Percentiles rank a stretch among this genome's conserved stretches.
Conservation (phyloP, 2,329 filamentous ascomycete species). For the Microcyclospora tardicrescens region DNA sequence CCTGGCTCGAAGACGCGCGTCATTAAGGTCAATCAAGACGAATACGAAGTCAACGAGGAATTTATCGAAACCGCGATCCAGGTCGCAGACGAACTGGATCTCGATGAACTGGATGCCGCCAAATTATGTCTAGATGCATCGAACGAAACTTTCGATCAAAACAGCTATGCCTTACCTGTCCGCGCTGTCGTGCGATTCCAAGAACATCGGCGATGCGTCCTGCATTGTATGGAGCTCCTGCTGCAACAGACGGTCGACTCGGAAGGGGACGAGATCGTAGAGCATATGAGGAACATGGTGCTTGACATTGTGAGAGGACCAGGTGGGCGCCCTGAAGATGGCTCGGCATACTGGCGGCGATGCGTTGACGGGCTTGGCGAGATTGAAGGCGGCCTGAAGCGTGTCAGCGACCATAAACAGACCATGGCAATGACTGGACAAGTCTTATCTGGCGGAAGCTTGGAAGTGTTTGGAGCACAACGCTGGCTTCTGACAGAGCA, state of each 20-base stretch:
- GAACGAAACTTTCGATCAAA: slow-evolving; percentile 51
- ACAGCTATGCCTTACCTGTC: slow-evolving; percentile 62
- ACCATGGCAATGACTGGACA: slow-evolving; percentile 64
- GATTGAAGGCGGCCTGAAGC: slow-evolving; percentile 64
- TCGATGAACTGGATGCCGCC: slow-evolving; percentile 80
- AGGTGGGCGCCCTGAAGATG: slow-evolving; percentile 38
- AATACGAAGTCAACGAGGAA: slow-evolving; percentile 71
- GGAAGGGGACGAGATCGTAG: slow-evolving; percentile 43
- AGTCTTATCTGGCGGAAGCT: slow-evolving; percentile 47
- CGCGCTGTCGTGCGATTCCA: slow-evolving; percentile 81
- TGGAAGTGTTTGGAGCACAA: slow-evolving; percentile 71
- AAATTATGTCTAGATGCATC: slow-evolving; percentile 58
- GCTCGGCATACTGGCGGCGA: slow-evolving; percentile 54
- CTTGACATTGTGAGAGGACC: slow-evolving; percentile 41
- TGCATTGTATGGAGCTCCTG: slow-evolving; percentile 73
- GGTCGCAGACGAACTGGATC: slow-evolving; percentile 73
- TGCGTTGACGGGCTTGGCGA: slow-evolving; percentile 65
- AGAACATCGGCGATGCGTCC: slow-evolving; percentile 65
- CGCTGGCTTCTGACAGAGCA: slow-evolving; percentile 70
- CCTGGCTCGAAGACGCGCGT: slow-evolving; percentile 41
- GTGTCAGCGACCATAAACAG: slow-evolving; percentile 61
- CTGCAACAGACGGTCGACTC: slow-evolving; percentile 52
- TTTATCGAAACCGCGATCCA: slow-evolving; percentile 74
- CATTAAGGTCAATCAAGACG: slow-evolving; percentile 55
- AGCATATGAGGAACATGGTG: slow-evolving; percentile 43